These are phyloP conservation scores for Hirschfeldia incana DNA, from an alignment of 345 rosid species.

Conservation along the genomic window DNA sequence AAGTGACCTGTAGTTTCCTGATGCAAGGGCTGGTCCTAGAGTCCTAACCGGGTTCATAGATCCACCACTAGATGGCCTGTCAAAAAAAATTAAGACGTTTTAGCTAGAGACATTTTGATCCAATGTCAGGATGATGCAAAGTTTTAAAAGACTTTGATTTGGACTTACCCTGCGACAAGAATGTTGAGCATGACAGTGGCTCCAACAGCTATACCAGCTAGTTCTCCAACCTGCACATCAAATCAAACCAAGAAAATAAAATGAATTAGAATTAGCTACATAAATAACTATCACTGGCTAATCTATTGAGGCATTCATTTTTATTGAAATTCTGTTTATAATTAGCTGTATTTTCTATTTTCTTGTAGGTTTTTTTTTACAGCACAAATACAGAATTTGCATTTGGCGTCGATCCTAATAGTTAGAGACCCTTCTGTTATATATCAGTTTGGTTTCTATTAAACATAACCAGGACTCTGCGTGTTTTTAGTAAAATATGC, in stretches of 20 bases:
- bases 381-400: neutral
- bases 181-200: constrained; percentile 97
- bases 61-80: constrained; percentile 84
- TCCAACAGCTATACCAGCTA: constrained; percentile 98
- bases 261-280: neutral
- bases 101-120: neutral
- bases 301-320: neutral
- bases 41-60: constrained; percentile 56
- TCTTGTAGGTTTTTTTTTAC: neutral
- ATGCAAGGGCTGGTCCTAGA: constrained; percentile 91
- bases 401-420: neutral
- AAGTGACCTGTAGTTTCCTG: constrained; percentile 71
- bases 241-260: neutral
- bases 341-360: neutral
- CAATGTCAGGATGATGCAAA: neutral
- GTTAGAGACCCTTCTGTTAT: neutral
- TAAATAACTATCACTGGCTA: neutral
- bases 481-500: neutral
- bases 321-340: neutral
- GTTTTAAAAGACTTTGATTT: neutral
- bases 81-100: neutral
- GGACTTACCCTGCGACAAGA: constrained; percentile 78
- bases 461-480: neutral
- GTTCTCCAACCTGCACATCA: constrained; percentile 78
- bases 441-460: neutral